A percentile compares a stretch with the other conserved stretches of the same genome.
phyloP scores from a whole-genome alignment of 352 stramenopile genomes.

The Pythium oligandrum region DNA sequence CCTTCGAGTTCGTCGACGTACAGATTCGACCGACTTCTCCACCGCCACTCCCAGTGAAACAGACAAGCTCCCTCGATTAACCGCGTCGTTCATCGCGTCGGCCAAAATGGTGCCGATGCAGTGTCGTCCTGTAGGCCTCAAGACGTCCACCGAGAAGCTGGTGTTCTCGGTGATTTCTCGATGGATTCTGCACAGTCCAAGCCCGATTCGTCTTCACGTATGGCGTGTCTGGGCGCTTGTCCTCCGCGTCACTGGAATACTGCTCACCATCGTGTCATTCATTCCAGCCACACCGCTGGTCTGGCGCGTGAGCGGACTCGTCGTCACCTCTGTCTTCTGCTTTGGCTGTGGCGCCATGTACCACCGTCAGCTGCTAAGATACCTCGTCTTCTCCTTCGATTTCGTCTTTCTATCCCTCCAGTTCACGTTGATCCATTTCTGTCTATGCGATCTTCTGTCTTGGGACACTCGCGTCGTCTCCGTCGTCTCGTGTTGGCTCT shows the following conservation, averaged over 20 bases:
- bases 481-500: conserved; percentile 19
- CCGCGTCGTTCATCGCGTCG: conserved; percentile 13
- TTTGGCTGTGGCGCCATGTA: conserved; percentile 4
- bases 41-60: too few species aligned
- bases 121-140: conserved; percentile 15
- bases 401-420: conserved; percentile 32
- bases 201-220: neutral
- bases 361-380: conserved; percentile 22
- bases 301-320: neutral
- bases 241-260: conserved; percentile 7
- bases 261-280: neutral
- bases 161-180: too few species aligned
- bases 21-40: too few species aligned
- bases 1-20: neutral
- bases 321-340: neutral
- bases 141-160: conserved; percentile 1
- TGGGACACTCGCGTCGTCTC: conserved; percentile 21
- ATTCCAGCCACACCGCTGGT: neutral
- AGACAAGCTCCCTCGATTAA: conserved; percentile 7
- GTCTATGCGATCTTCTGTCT: conserved; percentile 23
- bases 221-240: neutral
- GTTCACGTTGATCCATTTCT: conserved; percentile 22
- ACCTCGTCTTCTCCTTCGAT: conserved; percentile 34
- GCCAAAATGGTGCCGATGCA: conserved; percentile 20
- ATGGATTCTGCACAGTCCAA: too few species aligned